Base-by-base conservation (phyloP, 805 yeast genomes). In the Kodamaea restingae region DNA sequence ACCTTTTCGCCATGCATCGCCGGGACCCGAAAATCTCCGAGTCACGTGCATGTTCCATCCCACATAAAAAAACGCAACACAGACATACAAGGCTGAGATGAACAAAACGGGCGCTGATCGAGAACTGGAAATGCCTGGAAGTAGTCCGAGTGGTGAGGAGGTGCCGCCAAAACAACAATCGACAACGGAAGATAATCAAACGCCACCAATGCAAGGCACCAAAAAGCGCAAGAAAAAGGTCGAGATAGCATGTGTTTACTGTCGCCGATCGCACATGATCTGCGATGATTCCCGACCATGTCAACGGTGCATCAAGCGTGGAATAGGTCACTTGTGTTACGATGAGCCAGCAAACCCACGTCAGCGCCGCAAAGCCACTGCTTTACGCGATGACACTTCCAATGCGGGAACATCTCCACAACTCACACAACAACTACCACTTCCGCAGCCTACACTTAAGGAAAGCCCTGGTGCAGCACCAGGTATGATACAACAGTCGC, bases 231-330 rank as follows among this genome's bases (percentile, higher is more conserved):
- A 71, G 58, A 64, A 74, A 52, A 78, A 80, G 52, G 78, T 75
- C 10, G 75, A 67, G 15, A 65, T 73, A 36, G 95, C 98, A 0
- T 90, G 98, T 63, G 84, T 90, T 1, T 90, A 85, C 55, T 90
- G 97, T 57, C 76, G 96, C 28, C 69, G 98, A 39, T 86, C 96
- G 0, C 98, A 90, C 58, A 86, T 90, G 90, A 84, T 88, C 21
- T 90, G 98, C 63, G 95, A 88, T 58, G 83, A 80, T 30, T 66
- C 76, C 14, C 61, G 87, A 51, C 80, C 93, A 5, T 86, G 95
- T 53, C 75, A 80, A 36, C 70, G 96, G 31, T 90, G 98, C 61
- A 70, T 90, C 7, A 86, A 84, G 59, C 69, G 97, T 49, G 85
- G 85, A 28, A 91, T 90, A 34, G 90, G 93, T 3, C 95, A 88